Percentiles rank a stretch among this genome's conserved stretches.
Conservation (phyloP, 495 filamentous ascomycete species). For the Oleoguttula mirabilis region DNA sequence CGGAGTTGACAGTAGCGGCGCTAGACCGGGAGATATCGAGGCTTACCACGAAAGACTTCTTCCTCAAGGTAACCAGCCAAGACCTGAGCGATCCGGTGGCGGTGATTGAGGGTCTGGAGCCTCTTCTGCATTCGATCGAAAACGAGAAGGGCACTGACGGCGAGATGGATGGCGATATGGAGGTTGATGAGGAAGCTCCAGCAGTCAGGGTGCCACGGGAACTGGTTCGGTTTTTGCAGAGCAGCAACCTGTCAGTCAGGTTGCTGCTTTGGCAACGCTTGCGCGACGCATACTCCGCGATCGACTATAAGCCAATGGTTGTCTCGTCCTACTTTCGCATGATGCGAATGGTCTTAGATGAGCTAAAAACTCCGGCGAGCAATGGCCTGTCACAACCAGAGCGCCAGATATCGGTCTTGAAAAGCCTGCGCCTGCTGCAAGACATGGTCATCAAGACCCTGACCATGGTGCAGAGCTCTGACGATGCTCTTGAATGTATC, state of each 20-base stretch:
- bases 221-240: conserved; percentile 71
- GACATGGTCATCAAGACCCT: conserved; percentile 58
- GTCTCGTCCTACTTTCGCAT: conserved; percentile 74
- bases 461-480: conserved; percentile 43
- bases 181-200: conserved; percentile 2
- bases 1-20: conserved; percentile 68
- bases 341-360: conserved; percentile 65
- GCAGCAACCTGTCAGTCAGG: conserved; percentile 65
- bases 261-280: conserved; percentile 81
- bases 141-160: conserved; percentile 3
- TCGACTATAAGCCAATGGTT: conserved; percentile 73
- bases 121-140: conserved; percentile 53
- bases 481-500: conserved; percentile 68
- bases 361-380: conserved; percentile 56
- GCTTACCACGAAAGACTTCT: conserved; percentile 91
- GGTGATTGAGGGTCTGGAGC: conserved; percentile 85
- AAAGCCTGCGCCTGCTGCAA: conserved; percentile 65
- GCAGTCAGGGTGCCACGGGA: conserved; percentile 32
- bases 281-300: conserved; percentile 70
- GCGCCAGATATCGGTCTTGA: conserved; percentile 54
- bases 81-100: conserved; percentile 58
- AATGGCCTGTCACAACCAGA: conserved; percentile 45
- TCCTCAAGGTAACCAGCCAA: conserved; percentile 64
- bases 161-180: conserved; percentile 2
- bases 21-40: conserved; percentile 83